phyloP scores from a whole-genome alignment of 108 stramenopile species.

The Schizochytrium sp. region DNA sequence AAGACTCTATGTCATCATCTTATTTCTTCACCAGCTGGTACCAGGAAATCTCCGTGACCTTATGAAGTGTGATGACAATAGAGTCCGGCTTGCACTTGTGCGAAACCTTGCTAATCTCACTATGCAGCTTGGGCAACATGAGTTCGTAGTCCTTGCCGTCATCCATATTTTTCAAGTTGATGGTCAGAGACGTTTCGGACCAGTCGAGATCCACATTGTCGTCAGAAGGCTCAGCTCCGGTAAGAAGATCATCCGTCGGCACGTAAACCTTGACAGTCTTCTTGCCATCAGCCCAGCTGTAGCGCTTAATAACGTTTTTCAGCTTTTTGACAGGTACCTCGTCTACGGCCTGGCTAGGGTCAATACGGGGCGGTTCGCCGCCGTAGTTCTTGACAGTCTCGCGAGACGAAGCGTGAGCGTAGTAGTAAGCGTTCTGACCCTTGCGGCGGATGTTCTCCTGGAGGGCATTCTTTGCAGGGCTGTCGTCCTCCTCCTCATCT shows the following conservation, averaged over 20 bases:
- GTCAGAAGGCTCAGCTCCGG: slow-evolving; percentile 12
- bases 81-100: slow-evolving; percentile 21
- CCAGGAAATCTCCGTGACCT: slow-evolving; percentile 23
- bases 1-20: background rate
- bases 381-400: slow-evolving; percentile 56
- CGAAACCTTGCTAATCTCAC: slow-evolving; percentile 10
- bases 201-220: slow-evolving; percentile 35
- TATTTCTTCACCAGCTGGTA: slow-evolving; percentile 36
- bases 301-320: slow-evolving; percentile 7
- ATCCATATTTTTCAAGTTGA: background rate
- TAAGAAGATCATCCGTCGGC: slow-evolving; percentile 21
- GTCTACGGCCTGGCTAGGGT: background rate
- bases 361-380: slow-evolving; percentile 32
- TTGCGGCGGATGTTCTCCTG: slow-evolving; percentile 43
- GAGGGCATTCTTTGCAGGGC: slow-evolving; percentile 27
- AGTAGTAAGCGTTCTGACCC: slow-evolving; percentile 51
- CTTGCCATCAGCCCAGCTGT: slow-evolving; percentile 56
- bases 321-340: background rate
- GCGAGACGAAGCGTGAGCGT: slow-evolving; percentile 9
- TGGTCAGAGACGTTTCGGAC: slow-evolving; percentile 45
- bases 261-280: slow-evolving; percentile 38
- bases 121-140: background rate
- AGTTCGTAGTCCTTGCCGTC: slow-evolving; percentile 60
- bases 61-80: slow-evolving; percentile 16
- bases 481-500: background rate